Base-by-base conservation (phyloP, 352 stramenopile species). In the Phytophthora uliginosa region DNA sequence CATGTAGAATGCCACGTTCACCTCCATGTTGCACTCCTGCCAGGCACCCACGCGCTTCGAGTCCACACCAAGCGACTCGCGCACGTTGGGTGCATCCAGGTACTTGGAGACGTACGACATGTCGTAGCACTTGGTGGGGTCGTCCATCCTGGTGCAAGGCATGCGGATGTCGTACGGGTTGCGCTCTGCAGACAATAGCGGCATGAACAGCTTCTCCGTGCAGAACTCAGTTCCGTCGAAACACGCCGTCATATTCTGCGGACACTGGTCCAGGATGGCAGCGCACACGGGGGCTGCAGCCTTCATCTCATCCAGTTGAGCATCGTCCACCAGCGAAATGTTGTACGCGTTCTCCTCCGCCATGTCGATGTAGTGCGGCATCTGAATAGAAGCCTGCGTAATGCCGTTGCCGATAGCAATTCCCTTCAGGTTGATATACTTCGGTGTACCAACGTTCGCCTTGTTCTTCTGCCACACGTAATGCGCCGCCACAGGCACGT, bases 11-110 rank as follows among this genome's bases (percentile, higher is more conserved):
- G 88, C 88, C 55, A 85, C 65, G 64, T 97, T 95, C 34, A 99
- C 93, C 4, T 94, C 68, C 76, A 92, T 93, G 79, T 98, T 99
- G 84, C 96, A 99, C 31, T 91, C 84, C 54, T 96, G 70, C 96
- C 97, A 99, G 42, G 69, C 34, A 24, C 65, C 56, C 2, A 88
- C 73, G 22, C 74, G 71, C 47, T 76, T 71, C 59, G 72, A 73
- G 53, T 82, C 71, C 1, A 89, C 81, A 26, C 73, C 73, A 9
- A 90, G 62, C 12, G 75, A 81, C 50, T 80, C 50, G 51, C 80
- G 82, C 10, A 88, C 79, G 13, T 82, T 81, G 0, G 73, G 59
- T 12, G 59, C 53, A 58, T 98, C 97, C 38, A 92, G 31, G 42
- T 84, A 89, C 24, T 98, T 98, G 50, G 74, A 77, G 31, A 92